These are phyloP conservation scores for Cadophora sp. DNA, from an alignment of 2,329 filamentous ascomycete genomes.

Conservation along the genomic window DNA sequence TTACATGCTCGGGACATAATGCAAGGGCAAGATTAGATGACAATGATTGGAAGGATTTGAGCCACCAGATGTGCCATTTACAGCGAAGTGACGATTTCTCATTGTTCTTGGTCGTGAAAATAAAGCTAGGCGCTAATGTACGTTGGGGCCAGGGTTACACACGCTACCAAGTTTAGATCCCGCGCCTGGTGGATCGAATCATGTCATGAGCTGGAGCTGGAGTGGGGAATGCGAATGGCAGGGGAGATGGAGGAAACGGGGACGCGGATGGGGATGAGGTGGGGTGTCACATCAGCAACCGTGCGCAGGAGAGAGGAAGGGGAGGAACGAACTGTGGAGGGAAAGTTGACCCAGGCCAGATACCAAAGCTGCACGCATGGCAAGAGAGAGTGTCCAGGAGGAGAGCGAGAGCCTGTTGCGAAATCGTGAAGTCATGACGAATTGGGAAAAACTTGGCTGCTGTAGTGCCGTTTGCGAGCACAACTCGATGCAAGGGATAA, in stretches of 20 bases:
- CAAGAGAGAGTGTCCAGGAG: too few species aligned
- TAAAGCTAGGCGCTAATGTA: slow-evolving; percentile 11
- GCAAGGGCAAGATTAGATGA: not conserved
- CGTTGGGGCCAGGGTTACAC: not conserved
- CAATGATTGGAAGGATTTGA: not conserved
- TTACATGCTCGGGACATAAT: not conserved
- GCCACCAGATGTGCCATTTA: not conserved
- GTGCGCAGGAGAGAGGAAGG: too few species aligned
- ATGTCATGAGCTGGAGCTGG: not conserved
- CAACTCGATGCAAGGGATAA: too few species aligned
- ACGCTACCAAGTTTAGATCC: slow-evolving; percentile 4
- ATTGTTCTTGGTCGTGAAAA: slow-evolving; percentile 10
- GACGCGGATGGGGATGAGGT: not conserved
- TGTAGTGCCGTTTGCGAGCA: too few species aligned
- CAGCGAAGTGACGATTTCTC: not conserved
- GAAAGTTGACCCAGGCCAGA: too few species aligned
- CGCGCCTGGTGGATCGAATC: slow-evolving; percentile 10
- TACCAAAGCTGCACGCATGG: too few species aligned
- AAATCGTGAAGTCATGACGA: too few species aligned
- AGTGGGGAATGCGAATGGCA: too few species aligned
- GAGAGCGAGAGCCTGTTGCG: too few species aligned
- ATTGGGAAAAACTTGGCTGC: too few species aligned
- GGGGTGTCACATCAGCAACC: not conserved
- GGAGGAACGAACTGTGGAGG: too few species aligned
- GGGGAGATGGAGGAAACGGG: too few species aligned